phyloP scores from a whole-genome alignment of 163 green algal species.

The Smithsoniella earleae region DNA sequence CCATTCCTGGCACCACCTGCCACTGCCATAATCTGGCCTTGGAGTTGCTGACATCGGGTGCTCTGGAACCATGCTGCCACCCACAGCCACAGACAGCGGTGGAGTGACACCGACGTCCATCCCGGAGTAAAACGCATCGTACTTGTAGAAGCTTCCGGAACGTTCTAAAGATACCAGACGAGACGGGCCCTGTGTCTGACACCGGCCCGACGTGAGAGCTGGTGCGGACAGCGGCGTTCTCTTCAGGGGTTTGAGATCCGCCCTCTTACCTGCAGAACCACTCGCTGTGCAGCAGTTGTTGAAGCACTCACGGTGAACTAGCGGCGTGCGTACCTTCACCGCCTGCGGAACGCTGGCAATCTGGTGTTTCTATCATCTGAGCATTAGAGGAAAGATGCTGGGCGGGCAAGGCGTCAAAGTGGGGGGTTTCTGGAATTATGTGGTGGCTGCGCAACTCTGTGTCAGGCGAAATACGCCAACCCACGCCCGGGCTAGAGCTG shows the following conservation, averaged over 20 bases:
- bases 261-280: background rate
- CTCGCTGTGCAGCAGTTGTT: too few relatives aligned
- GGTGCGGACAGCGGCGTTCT: background rate
- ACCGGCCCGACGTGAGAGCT: background rate
- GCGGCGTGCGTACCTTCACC: too few relatives aligned
- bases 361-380: too few relatives aligned
- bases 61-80: background rate
- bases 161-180: background rate
- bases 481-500: background rate
- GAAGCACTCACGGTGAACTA: too few relatives aligned
- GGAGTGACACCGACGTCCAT: conserved; percentile 8
- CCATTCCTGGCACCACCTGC: too few relatives aligned
- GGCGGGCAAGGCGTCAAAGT: too few relatives aligned
- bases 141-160: conserved; percentile 27
- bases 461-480: conserved; percentile 5
- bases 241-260: background rate
- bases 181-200: background rate
- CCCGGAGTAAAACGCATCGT: conserved; percentile 15
- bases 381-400: too few relatives aligned
- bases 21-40: too few relatives aligned
- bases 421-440: too few relatives aligned
- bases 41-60: background rate
- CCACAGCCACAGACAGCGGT: background rate
- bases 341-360: too few relatives aligned
- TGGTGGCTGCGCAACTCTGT: too few relatives aligned